phyloP scores from a whole-genome alignment of 495 filamentous ascomycete genomes.

The Aspergillus affinis region DNA sequence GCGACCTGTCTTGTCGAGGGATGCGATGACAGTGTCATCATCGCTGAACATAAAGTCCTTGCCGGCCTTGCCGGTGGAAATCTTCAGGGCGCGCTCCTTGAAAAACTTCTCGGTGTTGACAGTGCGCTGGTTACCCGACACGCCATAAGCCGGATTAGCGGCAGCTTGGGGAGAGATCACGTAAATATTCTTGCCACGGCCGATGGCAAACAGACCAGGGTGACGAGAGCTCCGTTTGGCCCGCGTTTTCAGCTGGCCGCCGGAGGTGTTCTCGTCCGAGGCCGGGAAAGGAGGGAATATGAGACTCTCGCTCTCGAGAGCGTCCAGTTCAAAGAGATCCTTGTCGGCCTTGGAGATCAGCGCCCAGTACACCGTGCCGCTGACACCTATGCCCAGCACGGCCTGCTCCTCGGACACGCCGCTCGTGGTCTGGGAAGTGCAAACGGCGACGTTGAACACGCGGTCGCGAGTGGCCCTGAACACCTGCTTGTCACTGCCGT shows the following conservation, averaged over 20 bases:
- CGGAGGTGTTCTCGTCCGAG: conserved; percentile 75
- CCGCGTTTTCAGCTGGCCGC: conserved; percentile 92
- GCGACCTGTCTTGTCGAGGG: conserved; percentile 91
- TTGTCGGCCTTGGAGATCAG: conserved; percentile 67
- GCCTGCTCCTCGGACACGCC: conserved; percentile 62
- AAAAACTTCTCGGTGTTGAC: conserved; percentile 85
- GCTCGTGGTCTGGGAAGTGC: conserved; percentile 52
- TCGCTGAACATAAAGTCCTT: conserved; percentile 98
- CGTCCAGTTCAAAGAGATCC: conserved; percentile 69
- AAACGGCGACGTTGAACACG: conserved; percentile 89
- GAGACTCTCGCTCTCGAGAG: conserved; percentile 74
- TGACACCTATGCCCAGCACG: conserved; percentile 88
- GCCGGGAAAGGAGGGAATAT: conserved; percentile 76
- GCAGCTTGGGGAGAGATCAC: conserved; percentile 82
- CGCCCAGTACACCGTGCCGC: conserved; percentile 91
- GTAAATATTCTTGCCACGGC: conserved; percentile 92
- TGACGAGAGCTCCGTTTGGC: conserved; percentile 85
- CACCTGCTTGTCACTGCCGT: conserved; percentile 82
- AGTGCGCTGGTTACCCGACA: conserved; percentile 66
- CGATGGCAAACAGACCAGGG: conserved; percentile 89
- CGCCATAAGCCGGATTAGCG: conserved; percentile 65
- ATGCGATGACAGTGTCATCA: conserved; percentile 91
- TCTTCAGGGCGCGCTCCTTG: conserved; percentile 80
- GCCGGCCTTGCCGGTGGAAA: conserved; percentile 94
- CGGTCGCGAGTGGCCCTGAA: conserved; percentile 86